These are phyloP conservation scores for Gryganskiella cystojenkinii DNA, from an alignment of 192 early-diverging fungal genomes.

Conservation along the genomic window DNA sequence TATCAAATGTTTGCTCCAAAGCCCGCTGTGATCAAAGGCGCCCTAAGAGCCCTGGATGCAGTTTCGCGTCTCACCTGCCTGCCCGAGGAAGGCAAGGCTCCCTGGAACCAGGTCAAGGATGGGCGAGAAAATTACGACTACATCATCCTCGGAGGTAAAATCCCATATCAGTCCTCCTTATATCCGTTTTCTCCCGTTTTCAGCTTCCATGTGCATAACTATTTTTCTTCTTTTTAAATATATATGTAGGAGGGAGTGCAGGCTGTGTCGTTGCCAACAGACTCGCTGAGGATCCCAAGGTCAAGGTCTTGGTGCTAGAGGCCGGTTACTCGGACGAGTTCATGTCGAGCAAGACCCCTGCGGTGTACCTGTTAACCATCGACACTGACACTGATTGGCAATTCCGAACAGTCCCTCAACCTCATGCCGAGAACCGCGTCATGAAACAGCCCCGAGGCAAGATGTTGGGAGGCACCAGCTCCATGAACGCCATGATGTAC, in stretches of 20 bases:
- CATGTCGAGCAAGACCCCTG: constrained; percentile 15
- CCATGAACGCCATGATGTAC: constrained; percentile 52
- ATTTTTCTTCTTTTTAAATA: too few species aligned
- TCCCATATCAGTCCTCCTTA: not conserved
- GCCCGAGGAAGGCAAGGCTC: constrained; percentile 24
- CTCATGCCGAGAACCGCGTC: constrained; percentile 8
- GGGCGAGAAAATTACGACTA: constrained; percentile 32
- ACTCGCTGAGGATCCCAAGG: constrained; percentile 31
- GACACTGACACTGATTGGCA: constrained; percentile 26
- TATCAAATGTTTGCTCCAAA: constrained; percentile 12
- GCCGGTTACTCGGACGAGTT: constrained; percentile 36
- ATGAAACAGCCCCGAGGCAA: constrained; percentile 49
- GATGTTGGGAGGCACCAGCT: constrained; percentile 30
- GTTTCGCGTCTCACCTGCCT: constrained; percentile 14
- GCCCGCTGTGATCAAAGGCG: not conserved
- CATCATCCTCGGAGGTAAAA: constrained; percentile 32
- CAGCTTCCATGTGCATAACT: not conserved
- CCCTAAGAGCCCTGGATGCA: constrained; percentile 2
- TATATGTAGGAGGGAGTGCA: constrained; percentile 37
- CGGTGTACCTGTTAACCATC: constrained; percentile 9
- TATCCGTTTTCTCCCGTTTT: not conserved
- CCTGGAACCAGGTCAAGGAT: constrained; percentile 31
- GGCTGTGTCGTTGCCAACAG: constrained; percentile 45
- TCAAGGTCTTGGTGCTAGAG: constrained; percentile 44
- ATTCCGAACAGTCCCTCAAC: constrained; percentile 23